Conservation (phyloP, 116 monocot genomes). For the Dioscorea cayenensis region DNA sequence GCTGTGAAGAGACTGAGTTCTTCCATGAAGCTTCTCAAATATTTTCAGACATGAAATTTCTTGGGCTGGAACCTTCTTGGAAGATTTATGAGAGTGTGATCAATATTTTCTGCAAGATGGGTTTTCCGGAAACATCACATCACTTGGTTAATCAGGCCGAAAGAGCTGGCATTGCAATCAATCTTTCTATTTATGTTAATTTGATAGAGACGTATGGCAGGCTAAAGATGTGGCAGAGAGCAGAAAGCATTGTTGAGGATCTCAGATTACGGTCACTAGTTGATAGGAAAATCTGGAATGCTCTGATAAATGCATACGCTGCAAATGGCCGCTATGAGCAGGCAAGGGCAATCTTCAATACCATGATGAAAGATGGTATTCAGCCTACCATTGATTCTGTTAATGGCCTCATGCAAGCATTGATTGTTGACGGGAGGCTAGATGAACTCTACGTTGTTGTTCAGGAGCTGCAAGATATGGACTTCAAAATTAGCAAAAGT, state of each 20-base stretch:
- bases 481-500: conserved; percentile 92
- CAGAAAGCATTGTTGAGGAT: conserved; percentile 74
- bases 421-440: conserved; percentile 85
- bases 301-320: conserved; percentile 88
- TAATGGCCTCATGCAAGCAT: conserved; percentile 80
- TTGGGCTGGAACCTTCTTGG: conserved; percentile 51
- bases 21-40: conserved; percentile 74
- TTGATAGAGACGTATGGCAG: conserved; percentile 76
- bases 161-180: conserved; percentile 32
- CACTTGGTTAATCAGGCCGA: conserved; percentile 50
- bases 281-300: conserved; percentile 91
- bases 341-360: conserved; percentile 84
- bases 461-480: conserved; percentile 94
- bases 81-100: conserved; percentile 58
- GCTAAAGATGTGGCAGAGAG: conserved; percentile 74
- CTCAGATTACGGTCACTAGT: conserved; percentile 47
- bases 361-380: conserved; percentile 85
- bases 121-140: conserved; percentile 91
- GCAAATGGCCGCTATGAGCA: conserved; percentile 85
- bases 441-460: conserved; percentile 86
- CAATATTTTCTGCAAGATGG: conserved; percentile 61
- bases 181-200: conserved; percentile 37
- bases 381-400: conserved; percentile 79
- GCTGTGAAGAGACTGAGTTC: conserved; percentile 45
- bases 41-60: conserved; percentile 81